A percentile compares a stretch with the other conserved stretches of the same genome.
These are phyloP conservation scores for Trichoderma reesei DNA, from an alignment of 495 filamentous ascomycete species.

Conservation along the genomic window DNA sequence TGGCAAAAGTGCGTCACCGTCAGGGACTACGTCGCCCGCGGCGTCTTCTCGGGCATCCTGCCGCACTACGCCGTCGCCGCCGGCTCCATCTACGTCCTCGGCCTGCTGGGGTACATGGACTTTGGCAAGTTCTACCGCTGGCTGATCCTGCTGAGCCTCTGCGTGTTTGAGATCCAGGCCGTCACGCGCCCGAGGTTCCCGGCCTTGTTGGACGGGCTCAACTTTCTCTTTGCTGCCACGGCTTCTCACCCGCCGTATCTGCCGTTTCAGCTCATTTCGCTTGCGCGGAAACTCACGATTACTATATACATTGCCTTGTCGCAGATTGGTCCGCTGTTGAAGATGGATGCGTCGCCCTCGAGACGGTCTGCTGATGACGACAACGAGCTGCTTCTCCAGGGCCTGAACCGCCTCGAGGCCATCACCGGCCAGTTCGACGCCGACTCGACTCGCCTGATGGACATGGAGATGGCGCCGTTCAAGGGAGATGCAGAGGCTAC, in stretches of 20 bases:
- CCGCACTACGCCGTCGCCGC: constrained; percentile 59
- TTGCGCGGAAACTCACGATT: constrained; percentile 68
- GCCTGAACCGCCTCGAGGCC: constrained; percentile 47
- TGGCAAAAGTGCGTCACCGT: constrained; percentile 64
- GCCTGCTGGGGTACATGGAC: constrained; percentile 69
- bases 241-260: constrained; percentile 55
- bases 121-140: constrained; percentile 89
- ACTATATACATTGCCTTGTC: constrained; percentile 84
- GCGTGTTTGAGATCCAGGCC: constrained; percentile 63
- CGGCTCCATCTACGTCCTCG: constrained; percentile 53
- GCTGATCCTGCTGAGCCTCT: constrained; percentile 56
- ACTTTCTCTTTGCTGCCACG: constrained; percentile 46
- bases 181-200: constrained; percentile 58
- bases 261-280: constrained; percentile 74
- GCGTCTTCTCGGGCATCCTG: constrained; percentile 43
- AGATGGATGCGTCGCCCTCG: constrained; percentile 15
- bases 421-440: constrained; percentile 46
- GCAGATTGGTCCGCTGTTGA: constrained; percentile 63
- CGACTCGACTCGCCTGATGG: constrained; percentile 60
- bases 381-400: constrained; percentile 32
- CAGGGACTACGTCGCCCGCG: constrained; percentile 61
- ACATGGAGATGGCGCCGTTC: constrained; percentile 76
- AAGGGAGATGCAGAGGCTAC: constrained; percentile 55
- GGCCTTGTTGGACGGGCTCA: constrained; percentile 45
- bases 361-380: constrained; percentile 23